Evolutionary conservation across 495 filamentous ascomycete species (phyloP), one percentile per base, ranked within the genome.

Genomic region (Glarea lozoyensis): DNA sequence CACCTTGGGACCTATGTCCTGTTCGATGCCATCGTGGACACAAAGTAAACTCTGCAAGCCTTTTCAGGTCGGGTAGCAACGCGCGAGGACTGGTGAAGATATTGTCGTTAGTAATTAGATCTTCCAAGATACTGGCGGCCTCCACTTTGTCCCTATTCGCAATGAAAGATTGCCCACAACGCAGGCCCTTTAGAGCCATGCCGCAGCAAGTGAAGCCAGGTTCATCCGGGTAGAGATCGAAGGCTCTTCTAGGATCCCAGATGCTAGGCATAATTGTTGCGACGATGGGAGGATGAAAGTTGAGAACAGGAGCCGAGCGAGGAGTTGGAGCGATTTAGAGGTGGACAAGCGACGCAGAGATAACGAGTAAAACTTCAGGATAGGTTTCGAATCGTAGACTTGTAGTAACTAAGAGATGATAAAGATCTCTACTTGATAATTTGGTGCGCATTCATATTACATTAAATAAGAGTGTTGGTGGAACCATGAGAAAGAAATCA

Each of bases 111-210:
- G 10, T 9, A 10, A 6, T 6, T 6, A 35, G 32, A 6, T 6
- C 5, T 15, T 9, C 15, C 15, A 35, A 35, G 9, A 35, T 15
- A 35, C 17, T 16, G 7, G 6, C 15, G 10, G 32, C 32, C 17
- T 35, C 32, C 15, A 6, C 10, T 9, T 11, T 9, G 17, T 35
- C 32, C 10, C 32, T 9, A 16, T 16, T 9, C 5, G 32, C 32
- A 35, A 35, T 35, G 32, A 35, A 35, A 15, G 32, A 35, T 16
- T 35, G 32, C 15, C 32, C 10, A 35, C 32, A 35, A 5, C 32
- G 32, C 10, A 35, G 9, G 6, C 32, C 32, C 17, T 16, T 9
- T 16, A 11, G 32, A 6, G 32, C 17, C 10, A 16, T 35, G 6
- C 32, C 32, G 5, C 10, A 9, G 15, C 32, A 35, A 15, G 32